Base-by-base conservation (phyloP, 2,329 filamentous ascomycete genomes). In the Chrysosporium queenslandicum region DNA sequence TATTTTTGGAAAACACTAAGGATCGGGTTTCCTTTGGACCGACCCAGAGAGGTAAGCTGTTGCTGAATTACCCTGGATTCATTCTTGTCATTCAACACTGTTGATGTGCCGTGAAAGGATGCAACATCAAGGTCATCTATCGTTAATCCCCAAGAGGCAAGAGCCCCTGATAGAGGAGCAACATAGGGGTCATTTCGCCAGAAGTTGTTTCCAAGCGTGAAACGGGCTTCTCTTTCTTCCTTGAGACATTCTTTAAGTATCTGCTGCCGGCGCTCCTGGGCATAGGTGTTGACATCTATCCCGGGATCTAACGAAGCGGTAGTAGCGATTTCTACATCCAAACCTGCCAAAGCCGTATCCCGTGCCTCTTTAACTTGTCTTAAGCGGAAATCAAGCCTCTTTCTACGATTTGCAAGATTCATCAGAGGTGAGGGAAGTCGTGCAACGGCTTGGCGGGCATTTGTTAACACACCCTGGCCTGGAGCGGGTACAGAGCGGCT, bases 91-190 rank as follows among this genome's bases (percentile, higher is more conserved):
- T 71, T 70, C 36, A 60, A 60, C 9, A 58, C 53, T 0, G 71
- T 73, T 1, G 66, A 69, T 2, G 69, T 73, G n/a, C 68, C 69
- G 55, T 72, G 70, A 9, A 72, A 57, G 0, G 63, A 69, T 1
- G 62, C 67, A 4, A 72, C 63, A 9, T 56, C 53, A 18, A 73
- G 55, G 48, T 73, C 70, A 54, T 72, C 66, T 23, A 69, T 58
- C 0, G 63, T 64, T 1, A 72, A 56, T 20, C 63, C 63, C 66
- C 67, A 72, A 2, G 60, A 59, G 2, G 68, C 64, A 0, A 72
- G 60, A 1, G 67, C 62, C 11, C 59, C 66, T 2, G 64, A 59
- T n/a, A 72, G 48, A 1, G 68, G 68, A 6, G 68, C 62, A 20
- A 71, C 62, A n/a, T 50, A 37, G 9, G 54, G 42, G 29, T 60